Conservation (phyloP, 345 rosid genomes). For the Dipteronia sinensis region DNA sequence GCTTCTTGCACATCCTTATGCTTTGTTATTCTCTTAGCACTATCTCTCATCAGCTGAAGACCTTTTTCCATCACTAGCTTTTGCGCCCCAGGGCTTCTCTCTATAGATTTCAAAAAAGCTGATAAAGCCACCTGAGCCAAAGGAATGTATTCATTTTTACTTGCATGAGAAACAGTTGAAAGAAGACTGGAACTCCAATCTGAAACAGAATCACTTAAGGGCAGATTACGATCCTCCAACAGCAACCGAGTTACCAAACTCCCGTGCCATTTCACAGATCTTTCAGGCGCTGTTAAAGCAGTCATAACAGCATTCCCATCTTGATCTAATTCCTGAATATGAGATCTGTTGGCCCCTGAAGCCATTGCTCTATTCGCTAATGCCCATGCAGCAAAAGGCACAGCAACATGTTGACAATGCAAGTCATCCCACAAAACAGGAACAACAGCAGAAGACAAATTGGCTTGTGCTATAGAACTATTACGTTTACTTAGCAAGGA, state of each 20-base stretch:
- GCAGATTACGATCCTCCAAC: constrained; percentile 82
- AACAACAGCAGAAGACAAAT: constrained; percentile 75
- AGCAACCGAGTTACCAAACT: constrained; percentile 85
- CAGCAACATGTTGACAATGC: constrained; percentile 97
- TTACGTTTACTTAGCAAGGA: constrained; percentile 60
- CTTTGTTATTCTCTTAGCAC: constrained; percentile 65
- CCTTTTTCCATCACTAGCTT: constrained; percentile 79
- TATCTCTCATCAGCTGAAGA: constrained; percentile 80
- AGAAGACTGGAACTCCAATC: constrained; percentile 95
- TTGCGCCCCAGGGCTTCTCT: constrained; percentile 71
- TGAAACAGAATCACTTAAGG: constrained; percentile 78
- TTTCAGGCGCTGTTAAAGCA: constrained; percentile 91
- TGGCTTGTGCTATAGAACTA: constrained; percentile 47
- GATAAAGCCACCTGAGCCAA: constrained; percentile 86
- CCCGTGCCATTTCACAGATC: constrained; percentile 99
- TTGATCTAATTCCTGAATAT: constrained; percentile 86
- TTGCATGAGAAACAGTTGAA: constrained; percentile 74
- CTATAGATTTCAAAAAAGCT: constrained; percentile 79
- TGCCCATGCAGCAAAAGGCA: constrained; percentile 99
- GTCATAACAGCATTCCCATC: constrained; percentile 91
- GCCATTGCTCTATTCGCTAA: constrained; percentile 99
- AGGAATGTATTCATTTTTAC: constrained; percentile 78
- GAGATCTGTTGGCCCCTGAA: constrained; percentile 75
- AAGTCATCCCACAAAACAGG: constrained; percentile 99
- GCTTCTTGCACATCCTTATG: constrained; percentile 80